A percentile compares a stretch with the other conserved stretches of the same genome.
Evolutionary conservation across 1,284 basidiomycete genomes (phyloP).

Genomic region (Boletellus dicymbophilus): DNA sequence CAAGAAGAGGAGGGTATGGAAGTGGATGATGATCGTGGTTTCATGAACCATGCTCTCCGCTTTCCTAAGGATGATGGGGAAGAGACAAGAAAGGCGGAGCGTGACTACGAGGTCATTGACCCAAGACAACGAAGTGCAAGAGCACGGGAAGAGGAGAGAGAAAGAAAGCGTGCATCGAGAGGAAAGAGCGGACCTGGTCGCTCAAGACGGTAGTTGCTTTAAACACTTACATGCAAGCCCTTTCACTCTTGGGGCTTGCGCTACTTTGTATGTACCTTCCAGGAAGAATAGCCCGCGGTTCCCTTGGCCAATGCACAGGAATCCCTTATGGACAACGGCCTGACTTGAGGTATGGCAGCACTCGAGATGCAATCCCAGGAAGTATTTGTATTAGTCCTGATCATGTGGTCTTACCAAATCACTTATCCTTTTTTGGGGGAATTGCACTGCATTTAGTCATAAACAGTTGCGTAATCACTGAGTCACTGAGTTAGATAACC

Average conservation of each 20-base stretch:
- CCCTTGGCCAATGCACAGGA: no score
- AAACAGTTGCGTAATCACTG: no score
- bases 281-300: no score
- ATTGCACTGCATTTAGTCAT: no score
- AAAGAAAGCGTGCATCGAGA: conserved; percentile 50
- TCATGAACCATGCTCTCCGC: conserved; percentile 74
- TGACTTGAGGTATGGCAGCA: neutral
- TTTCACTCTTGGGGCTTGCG: neutral
- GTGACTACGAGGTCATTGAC: conserved; percentile 90
- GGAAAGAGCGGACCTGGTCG: conserved; percentile 22
- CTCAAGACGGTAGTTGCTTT: conserved; percentile 23
- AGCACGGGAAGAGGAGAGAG: conserved; percentile 74
- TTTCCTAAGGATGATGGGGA: conserved; percentile 81
- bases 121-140: conserved; percentile 68
- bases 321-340: no score
- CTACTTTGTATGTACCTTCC: neutral
- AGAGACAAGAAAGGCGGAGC: conserved; percentile 78
- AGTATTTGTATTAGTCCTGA: no score
- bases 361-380: neutral
- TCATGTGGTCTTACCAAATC: no score
- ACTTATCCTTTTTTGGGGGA: no score
- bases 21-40: conserved; percentile 80
- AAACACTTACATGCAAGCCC: neutral
- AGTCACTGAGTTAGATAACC: no score
- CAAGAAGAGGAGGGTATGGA: conserved; percentile 62